Percentiles rank a stretch among this genome's conserved stretches.
phyloP scores from a whole-genome alignment of 106 monocot genomes.

The Vanilla planifolia region DNA sequence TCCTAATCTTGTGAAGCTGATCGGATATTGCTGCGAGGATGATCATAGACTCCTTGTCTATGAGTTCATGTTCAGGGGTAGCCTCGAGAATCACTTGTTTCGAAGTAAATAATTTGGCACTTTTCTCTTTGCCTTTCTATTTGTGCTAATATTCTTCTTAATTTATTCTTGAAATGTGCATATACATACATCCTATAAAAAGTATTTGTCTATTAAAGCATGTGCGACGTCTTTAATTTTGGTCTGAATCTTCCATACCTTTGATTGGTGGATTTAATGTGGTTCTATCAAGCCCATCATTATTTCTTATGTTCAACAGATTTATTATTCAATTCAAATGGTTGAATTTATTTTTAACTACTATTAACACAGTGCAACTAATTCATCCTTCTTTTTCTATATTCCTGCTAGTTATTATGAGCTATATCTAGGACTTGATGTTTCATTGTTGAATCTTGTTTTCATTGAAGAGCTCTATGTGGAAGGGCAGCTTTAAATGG shows the following conservation, averaged over 20 bases:
- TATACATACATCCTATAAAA: too few species aligned
- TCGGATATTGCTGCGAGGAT: constrained; percentile 94
- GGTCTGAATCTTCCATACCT: too few species aligned
- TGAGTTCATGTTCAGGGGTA: constrained; percentile 87
- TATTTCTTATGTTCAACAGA: too few species aligned
- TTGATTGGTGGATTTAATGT: too few species aligned
- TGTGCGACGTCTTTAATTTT: too few species aligned
- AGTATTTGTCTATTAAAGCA: too few species aligned
- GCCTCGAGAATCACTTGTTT: constrained; percentile 91
- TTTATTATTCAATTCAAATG: too few species aligned
- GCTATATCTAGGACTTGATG: background rate
- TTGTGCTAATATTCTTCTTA: background rate
- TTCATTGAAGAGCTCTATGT: too few species aligned
- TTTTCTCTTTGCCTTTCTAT: constrained; percentile 11
- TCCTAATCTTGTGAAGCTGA: constrained; percentile 90
- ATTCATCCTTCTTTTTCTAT: too few species aligned
- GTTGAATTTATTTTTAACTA: background rate
- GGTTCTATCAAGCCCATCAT: too few species aligned
- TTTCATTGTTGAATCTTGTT: background rate
- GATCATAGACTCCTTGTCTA: constrained; percentile 91
- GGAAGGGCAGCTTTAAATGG: too few species aligned
- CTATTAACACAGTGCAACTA: background rate
- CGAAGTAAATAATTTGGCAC: constrained; percentile 46
- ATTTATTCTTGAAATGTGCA: background rate
- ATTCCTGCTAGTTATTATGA: background rate